A percentile compares a stretch with the other conserved stretches of the same genome.
Conservation (phyloP, 2,329 filamentous ascomycete genomes). For the Fusarium graminum region DNA sequence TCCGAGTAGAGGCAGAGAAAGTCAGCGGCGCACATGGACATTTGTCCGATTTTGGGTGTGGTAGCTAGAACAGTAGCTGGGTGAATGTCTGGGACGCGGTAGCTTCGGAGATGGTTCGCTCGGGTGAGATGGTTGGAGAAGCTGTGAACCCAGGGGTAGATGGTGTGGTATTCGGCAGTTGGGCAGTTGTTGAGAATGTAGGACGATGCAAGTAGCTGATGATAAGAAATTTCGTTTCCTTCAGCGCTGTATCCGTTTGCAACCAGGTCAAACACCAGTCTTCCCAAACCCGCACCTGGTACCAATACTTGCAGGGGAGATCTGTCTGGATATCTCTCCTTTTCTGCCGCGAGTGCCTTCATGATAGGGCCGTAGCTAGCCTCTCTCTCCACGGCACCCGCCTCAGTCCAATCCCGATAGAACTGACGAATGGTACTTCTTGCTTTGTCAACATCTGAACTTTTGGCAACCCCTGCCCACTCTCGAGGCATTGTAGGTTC, state of each 20-base stretch:
- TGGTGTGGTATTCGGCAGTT: slow-evolving; percentile 71
- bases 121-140: slow-evolving; percentile 88
- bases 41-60: slow-evolving; percentile 66
- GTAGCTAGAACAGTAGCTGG: slow-evolving; percentile 68
- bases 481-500: slow-evolving; percentile 66
- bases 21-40: slow-evolving; percentile 95
- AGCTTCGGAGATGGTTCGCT: slow-evolving; percentile 78
- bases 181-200: slow-evolving; percentile 79
- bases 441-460: slow-evolving; percentile 87
- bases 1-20: slow-evolving; percentile 88
- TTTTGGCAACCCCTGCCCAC: slow-evolving; percentile 79
- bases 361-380: slow-evolving; percentile 83
- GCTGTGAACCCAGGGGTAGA: slow-evolving; percentile 88
- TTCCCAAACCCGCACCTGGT: slow-evolving; percentile 88
- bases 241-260: slow-evolving; percentile 79
- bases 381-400: slow-evolving; percentile 79
- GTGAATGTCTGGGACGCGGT: slow-evolving; percentile 84
- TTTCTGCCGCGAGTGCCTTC: slow-evolving; percentile 69
- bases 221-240: slow-evolving; percentile 97
- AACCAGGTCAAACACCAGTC: slow-evolving; percentile 90
- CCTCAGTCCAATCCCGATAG: slow-evolving; percentile 92
- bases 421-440: slow-evolving; percentile 93
- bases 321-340: slow-evolving; percentile 47
- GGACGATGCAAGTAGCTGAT: slow-evolving; percentile 89
- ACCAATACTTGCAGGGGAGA: slow-evolving; percentile 77